Evolutionary conservation across 495 filamentous ascomycete genomes (phyloP), one percentile per base, ranked within the genome.

Genomic region (Xylaria intraflava): DNA sequence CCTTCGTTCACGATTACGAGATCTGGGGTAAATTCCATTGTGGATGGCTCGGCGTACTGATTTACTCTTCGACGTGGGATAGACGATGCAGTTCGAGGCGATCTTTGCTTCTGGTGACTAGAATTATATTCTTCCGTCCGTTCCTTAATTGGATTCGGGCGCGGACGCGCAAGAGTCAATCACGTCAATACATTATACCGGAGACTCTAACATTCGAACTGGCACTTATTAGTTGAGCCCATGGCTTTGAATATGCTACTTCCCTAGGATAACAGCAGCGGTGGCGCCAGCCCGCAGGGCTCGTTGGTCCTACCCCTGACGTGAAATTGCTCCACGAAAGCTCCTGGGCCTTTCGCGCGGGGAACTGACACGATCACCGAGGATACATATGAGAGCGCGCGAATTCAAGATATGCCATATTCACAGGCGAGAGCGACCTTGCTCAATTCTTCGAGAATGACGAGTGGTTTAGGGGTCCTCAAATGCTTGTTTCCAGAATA

Each of bases 31-130:
- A n/a, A 23, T 9, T 36, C 19, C 9, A 23, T 14, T 12, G 10
- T 12, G 11, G 2, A 30, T 30, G 11, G 10, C 17, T 31, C 19
- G 23, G 33, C 30, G 3, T 14, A 17, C 16, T 24, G 3, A n/a
- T 9, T 19, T 26, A 41, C 12, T 30, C 49, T 44, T 47, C 48
- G 62, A 50, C 35, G 69, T 70, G 67, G 58, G 48, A 38, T 46
- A 56, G 35, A 58, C 51, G 17, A 16, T 47, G 8, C 58, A 39
- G 39, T 46, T 53, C 53, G 59, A 51, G 45, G 39, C 55, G 39
- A 65, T 62, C 26, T 43, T 66, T n/a, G 58, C 57, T 38, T 62
- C 62, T n/a, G n/a, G n/a, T n/a, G n/a, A n/a, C n/a, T n/a, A n/a
- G n/a, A 35, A 46, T 67, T 8, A 44, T 57, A 42, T 59, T 57